These are phyloP conservation scores for Lepidium didymum DNA, from an alignment of 345 rosid genomes.

Conservation along the genomic window DNA sequence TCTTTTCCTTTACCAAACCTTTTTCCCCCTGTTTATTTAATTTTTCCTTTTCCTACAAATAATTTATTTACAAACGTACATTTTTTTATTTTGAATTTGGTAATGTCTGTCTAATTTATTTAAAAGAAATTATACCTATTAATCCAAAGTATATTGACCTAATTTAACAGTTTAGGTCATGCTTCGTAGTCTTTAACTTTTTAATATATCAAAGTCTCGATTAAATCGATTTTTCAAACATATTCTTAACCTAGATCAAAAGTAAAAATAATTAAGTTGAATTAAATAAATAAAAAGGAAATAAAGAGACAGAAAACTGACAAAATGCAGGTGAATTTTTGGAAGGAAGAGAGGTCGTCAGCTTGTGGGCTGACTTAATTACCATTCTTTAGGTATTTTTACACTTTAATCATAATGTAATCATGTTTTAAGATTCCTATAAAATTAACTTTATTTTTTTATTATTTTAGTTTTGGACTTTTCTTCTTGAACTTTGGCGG, in stretches of 20 bases:
- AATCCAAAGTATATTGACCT: no score
- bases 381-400: conserved; percentile 30
- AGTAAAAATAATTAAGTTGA: background rate
- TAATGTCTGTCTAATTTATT: no score
- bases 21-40: background rate
- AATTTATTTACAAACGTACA: background rate
- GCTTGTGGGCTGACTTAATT: conserved; percentile 86
- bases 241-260: background rate
- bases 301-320: conserved; percentile 61
- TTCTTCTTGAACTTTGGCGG: conserved; percentile 87
- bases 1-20: conserved; percentile 18
- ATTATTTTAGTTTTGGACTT: conserved; percentile 54
- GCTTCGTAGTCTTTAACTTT: background rate
- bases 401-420: conserved; percentile 88
- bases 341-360: conserved; percentile 52
- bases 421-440: conserved; percentile 43
- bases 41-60: background rate
- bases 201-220: conserved; percentile 18
- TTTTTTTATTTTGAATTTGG: no score
- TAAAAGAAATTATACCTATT: no score
- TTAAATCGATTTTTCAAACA: conserved; percentile 14
- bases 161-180: background rate
- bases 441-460: conserved; percentile 23
- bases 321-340: conserved; percentile 92
- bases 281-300: background rate